Evolutionary conservation across 2,329 filamentous ascomycete genomes (phyloP).

Genomic region (Westerdykella ornata): DNA sequence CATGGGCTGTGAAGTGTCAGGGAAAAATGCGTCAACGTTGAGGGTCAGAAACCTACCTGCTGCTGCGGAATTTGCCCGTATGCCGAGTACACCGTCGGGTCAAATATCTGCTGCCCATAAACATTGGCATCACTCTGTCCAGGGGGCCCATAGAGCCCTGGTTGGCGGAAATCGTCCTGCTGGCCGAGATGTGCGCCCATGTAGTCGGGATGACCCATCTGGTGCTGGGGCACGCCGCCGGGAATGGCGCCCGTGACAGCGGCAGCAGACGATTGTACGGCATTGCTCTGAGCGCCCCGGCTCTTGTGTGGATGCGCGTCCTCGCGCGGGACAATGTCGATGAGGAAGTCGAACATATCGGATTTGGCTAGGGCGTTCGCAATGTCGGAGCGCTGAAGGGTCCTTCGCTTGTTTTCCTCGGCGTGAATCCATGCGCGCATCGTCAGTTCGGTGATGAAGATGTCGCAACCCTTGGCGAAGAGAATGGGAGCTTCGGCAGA

Average conservation of each 20-base stretch:
- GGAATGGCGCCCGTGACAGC: conserved; percentile 36
- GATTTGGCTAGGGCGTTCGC: conserved; percentile 92
- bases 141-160: conserved; percentile 73
- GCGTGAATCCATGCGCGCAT: conserved; percentile 99
- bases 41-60: conserved; percentile 53
- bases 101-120: conserved; percentile 79
- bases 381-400: conserved; percentile 91
- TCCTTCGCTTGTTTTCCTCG: conserved; percentile 96
- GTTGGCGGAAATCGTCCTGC: conserved; percentile 65
- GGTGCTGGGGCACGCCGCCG: conserved; percentile 41
- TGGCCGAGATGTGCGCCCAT: conserved; percentile 54
- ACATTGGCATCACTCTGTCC: conserved; percentile 66
- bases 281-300: conserved; percentile 29
- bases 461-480: conserved; percentile 97
- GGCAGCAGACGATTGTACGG: conserved; percentile 41
- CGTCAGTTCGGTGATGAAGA: conserved; percentile 97
- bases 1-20: conserved; percentile 23
- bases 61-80: conserved; percentile 73
- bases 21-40: conserved; percentile 1
- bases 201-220: conserved; percentile 52
- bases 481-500: conserved; percentile 95
- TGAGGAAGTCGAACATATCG: conserved; percentile 99
- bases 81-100: conserved; percentile 70
- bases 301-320: conserved; percentile 84
- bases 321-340: conserved; percentile 95